Conservation (phyloP, 2,329 filamentous ascomycete species). For the Chaetomium sp. region DNA sequence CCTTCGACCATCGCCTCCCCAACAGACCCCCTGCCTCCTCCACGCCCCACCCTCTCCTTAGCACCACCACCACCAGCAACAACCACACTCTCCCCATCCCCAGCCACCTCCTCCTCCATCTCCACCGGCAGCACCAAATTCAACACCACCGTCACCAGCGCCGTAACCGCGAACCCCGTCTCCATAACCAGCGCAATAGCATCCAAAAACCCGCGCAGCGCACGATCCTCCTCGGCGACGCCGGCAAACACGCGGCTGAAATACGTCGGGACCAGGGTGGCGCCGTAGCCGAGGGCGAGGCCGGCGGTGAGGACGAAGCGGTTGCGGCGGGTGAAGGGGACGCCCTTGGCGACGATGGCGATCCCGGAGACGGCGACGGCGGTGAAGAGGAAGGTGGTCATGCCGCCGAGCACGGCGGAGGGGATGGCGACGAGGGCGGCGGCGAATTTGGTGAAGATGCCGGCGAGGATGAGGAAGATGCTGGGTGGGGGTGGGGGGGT, state of each 20-base stretch:
- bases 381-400: constrained; percentile 80
- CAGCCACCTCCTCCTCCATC: constrained; percentile 66
- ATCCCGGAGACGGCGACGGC: constrained; percentile 77
- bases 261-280: constrained; percentile 67
- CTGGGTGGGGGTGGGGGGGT: constrained; percentile 35
- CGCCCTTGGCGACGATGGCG: constrained; percentile 69
- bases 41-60: neutral
- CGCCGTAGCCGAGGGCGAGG: constrained; percentile 71
- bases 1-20: neutral
- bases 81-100: constrained; percentile 52
- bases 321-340: constrained; percentile 76
- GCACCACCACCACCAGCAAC: constrained; percentile 14
- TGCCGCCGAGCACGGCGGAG: constrained; percentile 64
- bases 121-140: constrained; percentile 76
- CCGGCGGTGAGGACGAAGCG: constrained; percentile 80
- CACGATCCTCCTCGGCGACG: constrained; percentile 60
- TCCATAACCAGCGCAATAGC: constrained; percentile 73
- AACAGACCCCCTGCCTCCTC: neutral
- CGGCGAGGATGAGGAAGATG: constrained; percentile 77
- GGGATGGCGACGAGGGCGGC: constrained; percentile 79
- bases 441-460: constrained; percentile 81
- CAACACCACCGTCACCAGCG: constrained; percentile 70
- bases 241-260: constrained; percentile 75
- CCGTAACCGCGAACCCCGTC: constrained; percentile 75
- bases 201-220: constrained; percentile 72